Conservation (phyloP, 306 rosid species). For the Corylus americana region DNA sequence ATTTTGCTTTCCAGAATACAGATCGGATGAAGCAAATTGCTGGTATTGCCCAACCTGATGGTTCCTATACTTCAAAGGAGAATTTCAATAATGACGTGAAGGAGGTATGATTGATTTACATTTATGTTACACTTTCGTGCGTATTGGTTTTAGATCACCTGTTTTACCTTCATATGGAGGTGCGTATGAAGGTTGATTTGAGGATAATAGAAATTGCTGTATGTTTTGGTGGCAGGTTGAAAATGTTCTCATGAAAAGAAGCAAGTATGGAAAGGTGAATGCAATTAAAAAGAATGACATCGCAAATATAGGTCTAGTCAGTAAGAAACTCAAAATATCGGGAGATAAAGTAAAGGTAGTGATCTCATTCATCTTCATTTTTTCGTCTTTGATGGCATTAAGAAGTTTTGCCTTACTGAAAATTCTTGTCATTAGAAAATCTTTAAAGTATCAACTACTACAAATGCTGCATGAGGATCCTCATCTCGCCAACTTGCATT, state of each 20-base stretch:
- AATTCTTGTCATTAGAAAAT: neutral
- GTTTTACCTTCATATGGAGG: slow-evolving; percentile 16
- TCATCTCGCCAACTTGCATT: neutral
- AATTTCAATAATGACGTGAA: slow-evolving; percentile 43
- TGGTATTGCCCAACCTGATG: slow-evolving; percentile 46
- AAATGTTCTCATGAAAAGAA: slow-evolving; percentile 44
- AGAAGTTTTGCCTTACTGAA: neutral
- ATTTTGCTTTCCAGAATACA: slow-evolving; percentile 46
- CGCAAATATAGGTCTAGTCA: slow-evolving; percentile 44
- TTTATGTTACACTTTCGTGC: slow-evolving; percentile 13
- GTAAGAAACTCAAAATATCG: slow-evolving; percentile 76
- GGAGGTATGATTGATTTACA: slow-evolving; percentile 50
- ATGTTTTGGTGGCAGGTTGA: slow-evolving; percentile 62
- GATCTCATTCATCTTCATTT: slow-evolving; percentile 18
- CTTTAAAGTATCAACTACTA: neutral
- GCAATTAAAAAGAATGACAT: slow-evolving; percentile 62
- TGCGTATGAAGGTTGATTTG: slow-evolving; percentile 3
- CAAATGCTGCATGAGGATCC: neutral
- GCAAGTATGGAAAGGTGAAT: slow-evolving; percentile 61
- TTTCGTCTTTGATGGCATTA: neutral
- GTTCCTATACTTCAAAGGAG: slow-evolving; percentile 61
- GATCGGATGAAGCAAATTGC: slow-evolving; percentile 60
- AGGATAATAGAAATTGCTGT: slow-evolving; percentile 1
- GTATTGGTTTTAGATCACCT: slow-evolving; percentile 26
- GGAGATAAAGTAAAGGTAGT: slow-evolving; percentile 83